A percentile compares a stretch with the other conserved stretches of the same genome.
Evolutionary conservation across 2,329 filamentous ascomycete genomes (phyloP).

Genomic region (Fusarium graminum): DNA sequence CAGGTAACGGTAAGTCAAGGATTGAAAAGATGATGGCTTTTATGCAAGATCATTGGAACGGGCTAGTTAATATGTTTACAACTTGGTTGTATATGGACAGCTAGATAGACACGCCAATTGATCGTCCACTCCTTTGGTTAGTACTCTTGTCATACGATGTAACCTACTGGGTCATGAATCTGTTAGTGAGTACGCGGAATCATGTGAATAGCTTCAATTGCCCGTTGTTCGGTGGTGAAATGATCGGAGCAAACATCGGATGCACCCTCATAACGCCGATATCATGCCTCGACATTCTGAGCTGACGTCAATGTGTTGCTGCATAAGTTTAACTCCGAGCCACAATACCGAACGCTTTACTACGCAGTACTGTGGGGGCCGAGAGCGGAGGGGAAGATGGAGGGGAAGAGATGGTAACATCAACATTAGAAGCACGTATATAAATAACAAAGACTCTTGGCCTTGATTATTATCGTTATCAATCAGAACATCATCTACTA

Average conservation of each 20-base stretch:
- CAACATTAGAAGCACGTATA: constrained; percentile 7
- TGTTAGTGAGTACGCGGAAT: not conserved
- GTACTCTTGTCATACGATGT: not conserved
- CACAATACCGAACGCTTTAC: constrained; percentile 20
- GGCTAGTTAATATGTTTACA: constrained; percentile 1
- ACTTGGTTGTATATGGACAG: constrained; percentile 5
- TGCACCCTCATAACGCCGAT: constrained; percentile 15
- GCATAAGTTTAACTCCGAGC: constrained; percentile 33
- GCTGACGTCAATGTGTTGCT: constrained; percentile 18
- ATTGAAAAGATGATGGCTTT: not conserved
- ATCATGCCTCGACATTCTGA: constrained; percentile 9
- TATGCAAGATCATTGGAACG: constrained; percentile 26
- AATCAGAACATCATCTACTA: not conserved
- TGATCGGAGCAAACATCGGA: constrained; percentile 36
- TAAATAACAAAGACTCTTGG: constrained; percentile 4
- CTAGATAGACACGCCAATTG: constrained; percentile 28
- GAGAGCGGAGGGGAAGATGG: constrained; percentile 23
- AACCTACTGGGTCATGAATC: not conserved
- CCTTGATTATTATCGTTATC: not conserved
- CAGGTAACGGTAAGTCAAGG: constrained; percentile 1
- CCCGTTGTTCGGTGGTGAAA: constrained; percentile 9
- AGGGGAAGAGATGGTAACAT: constrained; percentile 27
- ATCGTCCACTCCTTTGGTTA: constrained; percentile 31
- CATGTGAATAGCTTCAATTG: constrained; percentile 9
- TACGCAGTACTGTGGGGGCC: constrained; percentile 33